Evolutionary conservation across 176 grass and related monocot species (phyloP).

Genomic region (Paspalum vaginatum): DNA sequence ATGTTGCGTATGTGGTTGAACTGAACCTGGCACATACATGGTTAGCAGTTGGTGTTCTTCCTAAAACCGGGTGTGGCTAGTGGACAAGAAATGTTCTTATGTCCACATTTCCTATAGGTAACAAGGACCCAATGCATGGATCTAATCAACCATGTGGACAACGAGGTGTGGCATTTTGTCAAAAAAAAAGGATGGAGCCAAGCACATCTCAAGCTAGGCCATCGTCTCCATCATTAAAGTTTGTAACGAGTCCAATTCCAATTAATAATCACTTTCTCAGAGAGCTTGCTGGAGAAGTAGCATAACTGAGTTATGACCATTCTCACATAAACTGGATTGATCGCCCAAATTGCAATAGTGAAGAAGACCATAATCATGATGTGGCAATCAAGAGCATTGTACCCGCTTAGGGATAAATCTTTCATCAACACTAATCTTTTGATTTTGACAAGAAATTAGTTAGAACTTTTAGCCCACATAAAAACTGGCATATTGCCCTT

Average conservation of each 20-base stretch:
- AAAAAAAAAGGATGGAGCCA: not conserved
- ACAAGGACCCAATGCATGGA: not conserved
- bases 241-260: not conserved
- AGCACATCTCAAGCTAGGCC: not conserved
- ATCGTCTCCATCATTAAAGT: not conserved
- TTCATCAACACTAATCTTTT: not conserved
- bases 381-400: not conserved
- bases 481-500: not conserved
- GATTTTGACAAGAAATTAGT: not conserved
- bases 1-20: no score
- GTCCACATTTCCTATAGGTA: not conserved
- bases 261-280: not conserved
- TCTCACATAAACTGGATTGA: not conserved
- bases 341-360: not conserved
- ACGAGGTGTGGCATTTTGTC: not conserved
- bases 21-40: no score
- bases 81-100: not conserved
- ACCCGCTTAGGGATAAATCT: not conserved
- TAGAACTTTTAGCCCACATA: not conserved
- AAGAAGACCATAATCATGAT: not conserved
- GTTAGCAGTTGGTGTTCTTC: no score
- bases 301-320: not conserved
- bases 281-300: not conserved
- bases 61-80: no score
- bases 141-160: no score